A percentile compares a stretch with the other conserved stretches of the same genome.
phyloP scores from a whole-genome alignment of 495 filamentous ascomycete genomes.

The Xylaria bambusicola region DNA sequence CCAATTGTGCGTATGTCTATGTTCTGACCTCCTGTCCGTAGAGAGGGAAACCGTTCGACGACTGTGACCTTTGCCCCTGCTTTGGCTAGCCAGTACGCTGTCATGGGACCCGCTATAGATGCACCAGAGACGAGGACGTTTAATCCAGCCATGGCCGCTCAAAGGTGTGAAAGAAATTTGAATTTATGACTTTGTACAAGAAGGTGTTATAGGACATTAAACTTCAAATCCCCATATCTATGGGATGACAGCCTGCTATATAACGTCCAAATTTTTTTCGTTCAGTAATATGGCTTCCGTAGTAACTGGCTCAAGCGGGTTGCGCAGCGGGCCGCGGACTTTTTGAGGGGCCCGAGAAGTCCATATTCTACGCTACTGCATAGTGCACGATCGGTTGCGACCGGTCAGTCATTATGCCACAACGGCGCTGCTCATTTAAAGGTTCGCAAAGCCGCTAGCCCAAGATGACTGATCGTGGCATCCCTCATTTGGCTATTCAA shows the following conservation, averaged over 20 bases:
- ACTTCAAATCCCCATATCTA: neutral
- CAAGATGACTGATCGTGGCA: no score
- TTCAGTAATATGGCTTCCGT: neutral
- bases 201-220: no score
- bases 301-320: neutral
- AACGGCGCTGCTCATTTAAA: no score
- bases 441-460: no score
- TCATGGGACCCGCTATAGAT: constrained; percentile 38
- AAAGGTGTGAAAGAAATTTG: neutral
- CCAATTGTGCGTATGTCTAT: constrained; percentile 42
- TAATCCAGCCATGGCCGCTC: constrained; percentile 34
- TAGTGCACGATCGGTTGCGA: no score
- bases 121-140: constrained; percentile 44
- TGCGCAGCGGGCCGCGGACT: constrained; percentile 5
- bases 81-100: constrained; percentile 25
- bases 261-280: neutral
- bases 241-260: neutral
- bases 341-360: neutral
- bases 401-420: no score
- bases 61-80: constrained; percentile 23
- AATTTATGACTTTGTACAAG: neutral
- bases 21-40: constrained; percentile 35
- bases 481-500: no score
- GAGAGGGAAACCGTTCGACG: constrained; percentile 33
- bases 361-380: neutral